These are phyloP conservation scores for Aspergillus japonicus DNA, from an alignment of 2,329 filamentous ascomycete species.

Conservation along the genomic window DNA sequence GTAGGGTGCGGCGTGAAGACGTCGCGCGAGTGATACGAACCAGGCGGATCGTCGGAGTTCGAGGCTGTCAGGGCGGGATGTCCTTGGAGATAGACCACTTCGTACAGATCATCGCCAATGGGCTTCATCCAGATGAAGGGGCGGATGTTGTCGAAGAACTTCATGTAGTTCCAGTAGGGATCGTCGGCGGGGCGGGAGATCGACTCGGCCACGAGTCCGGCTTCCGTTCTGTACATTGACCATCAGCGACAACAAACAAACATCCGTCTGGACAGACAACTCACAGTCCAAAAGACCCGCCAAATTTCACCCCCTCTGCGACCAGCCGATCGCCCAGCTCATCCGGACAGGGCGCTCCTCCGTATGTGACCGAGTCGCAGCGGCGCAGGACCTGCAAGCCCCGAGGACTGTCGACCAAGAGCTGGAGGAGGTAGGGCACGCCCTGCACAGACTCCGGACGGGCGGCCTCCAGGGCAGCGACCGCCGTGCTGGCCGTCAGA, in stretches of 20 bases:
- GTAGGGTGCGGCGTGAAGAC: conserved; percentile 33
- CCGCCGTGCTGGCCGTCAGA: conserved; percentile 38
- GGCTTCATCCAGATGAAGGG: conserved; percentile 42
- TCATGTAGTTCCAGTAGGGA: conserved; percentile 46
- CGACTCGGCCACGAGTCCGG: conserved; percentile 45
- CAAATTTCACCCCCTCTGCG: conserved; percentile 37
- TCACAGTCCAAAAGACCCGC: conserved; percentile 44
- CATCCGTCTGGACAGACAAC: conserved; percentile 10
- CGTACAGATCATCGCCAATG: conserved; percentile 24
- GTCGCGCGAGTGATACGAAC: conserved; percentile 35
- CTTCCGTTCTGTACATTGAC: conserved; percentile 40
- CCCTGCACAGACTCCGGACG: conserved; percentile 43
- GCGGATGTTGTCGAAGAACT: conserved; percentile 38
- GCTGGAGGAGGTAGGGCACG: conserved; percentile 44
- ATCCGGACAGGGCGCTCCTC: conserved; percentile 44
- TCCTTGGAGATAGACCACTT: conserved; percentile 33
- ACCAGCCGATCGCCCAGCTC: conserved; percentile 44
- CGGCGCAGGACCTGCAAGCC: conserved; percentile 38
- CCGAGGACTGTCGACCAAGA: conserved; percentile 38
- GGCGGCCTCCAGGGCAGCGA: conserved; percentile 37
- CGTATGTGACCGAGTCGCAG: conserved; percentile 43
- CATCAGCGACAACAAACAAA: neutral
- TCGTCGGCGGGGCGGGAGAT: conserved; percentile 39
- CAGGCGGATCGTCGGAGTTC: conserved; percentile 33
- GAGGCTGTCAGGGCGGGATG: conserved; percentile 33